Evolutionary conservation across 1,139 yeast genomes (phyloP), one percentile per base, ranked within the genome.

Genomic region (Arxiozyma heterogenica): DNA sequence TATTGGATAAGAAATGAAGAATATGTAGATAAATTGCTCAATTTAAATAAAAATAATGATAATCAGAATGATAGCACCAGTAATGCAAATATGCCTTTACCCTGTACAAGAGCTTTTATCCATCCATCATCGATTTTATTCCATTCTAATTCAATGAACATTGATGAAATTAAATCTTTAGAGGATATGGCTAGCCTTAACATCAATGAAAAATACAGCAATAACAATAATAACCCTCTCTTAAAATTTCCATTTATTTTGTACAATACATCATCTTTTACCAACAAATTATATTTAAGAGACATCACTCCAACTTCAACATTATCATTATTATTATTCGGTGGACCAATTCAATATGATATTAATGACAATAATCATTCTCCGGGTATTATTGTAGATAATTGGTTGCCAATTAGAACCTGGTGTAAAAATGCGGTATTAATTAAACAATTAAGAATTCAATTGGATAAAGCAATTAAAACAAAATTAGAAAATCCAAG

Each of bases 391-490:
- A 77, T 84, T 30, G 66, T 90, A 55, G 95, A 86, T 63, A 76
- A 78, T 51, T 86, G 96, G 96, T 70, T 86, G 39, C 90, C 95
- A 9, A 74, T 93, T 41, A 75, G 87, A 59, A 87, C 96, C 2
- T 90, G 98, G 97, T 87, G 96, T 59, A 86, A 94, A 61, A 89
- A 91, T 64, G 98, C 94, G 0, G 95, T 93, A 4, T 73, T 91
- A 52, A 78, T 90, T 44, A 86, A 86, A 57, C 80, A 85, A 55
- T 71, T 93, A 52, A 74, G 95, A 59, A 65, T 73, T 21, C 66
- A 89, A 49, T 71, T 91, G 30, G 95, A 90, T 64, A 73, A 77
- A 21, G 80, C 86, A 0, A 79, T 91, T 54, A 86, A 80, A 50
- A 77, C 76, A 30, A 81, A 81, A 57, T 67, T 84, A 49, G 79